A percentile compares a stretch with the other conserved stretches of the same genome.
phyloP scores from a whole-genome alignment of 1,284 basidiomycete genomes.

The Mycena sp. region DNA sequence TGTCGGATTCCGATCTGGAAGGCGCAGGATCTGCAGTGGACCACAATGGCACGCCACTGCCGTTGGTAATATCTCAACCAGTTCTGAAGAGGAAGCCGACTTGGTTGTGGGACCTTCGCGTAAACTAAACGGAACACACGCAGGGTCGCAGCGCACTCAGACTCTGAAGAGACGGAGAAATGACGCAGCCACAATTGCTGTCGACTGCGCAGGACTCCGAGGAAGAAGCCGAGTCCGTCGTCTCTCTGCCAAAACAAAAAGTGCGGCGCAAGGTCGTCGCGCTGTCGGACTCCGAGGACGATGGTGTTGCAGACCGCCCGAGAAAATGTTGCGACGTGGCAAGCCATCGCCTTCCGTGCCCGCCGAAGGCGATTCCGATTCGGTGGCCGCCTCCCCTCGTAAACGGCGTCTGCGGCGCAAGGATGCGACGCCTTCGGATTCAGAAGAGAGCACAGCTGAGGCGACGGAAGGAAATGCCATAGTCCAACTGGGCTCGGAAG shows the following conservation, averaged over 20 bases:
- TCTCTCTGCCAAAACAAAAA: neutral
- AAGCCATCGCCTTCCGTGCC: constrained; percentile 10
- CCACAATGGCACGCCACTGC: too few relatives aligned
- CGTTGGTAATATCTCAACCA: too few relatives aligned
- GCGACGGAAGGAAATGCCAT: neutral
- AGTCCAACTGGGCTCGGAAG: constrained; percentile 19
- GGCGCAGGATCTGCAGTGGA: too few relatives aligned
- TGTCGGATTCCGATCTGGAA: too few relatives aligned
- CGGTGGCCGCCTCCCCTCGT: neutral
- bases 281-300: constrained; percentile 29
- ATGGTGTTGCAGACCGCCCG: neutral
- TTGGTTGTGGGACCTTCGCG: too few relatives aligned
- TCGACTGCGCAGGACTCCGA: too few relatives aligned
- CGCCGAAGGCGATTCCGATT: constrained; percentile 20
- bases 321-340: constrained; percentile 17
- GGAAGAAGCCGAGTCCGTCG: constrained; percentile 1
- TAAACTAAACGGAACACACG: too few relatives aligned
- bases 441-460: neutral
- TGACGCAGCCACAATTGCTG: too few relatives aligned
- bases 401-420: constrained; percentile 19
- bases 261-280: neutral
- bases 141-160: too few relatives aligned
- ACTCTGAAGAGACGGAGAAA: too few relatives aligned
- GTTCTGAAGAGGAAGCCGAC: too few relatives aligned
- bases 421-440: neutral